Percentiles rank a stretch among this genome's conserved stretches.
phyloP scores from a whole-genome alignment of 1,139 yeast genomes.

The Hansenula sp. region DNA sequence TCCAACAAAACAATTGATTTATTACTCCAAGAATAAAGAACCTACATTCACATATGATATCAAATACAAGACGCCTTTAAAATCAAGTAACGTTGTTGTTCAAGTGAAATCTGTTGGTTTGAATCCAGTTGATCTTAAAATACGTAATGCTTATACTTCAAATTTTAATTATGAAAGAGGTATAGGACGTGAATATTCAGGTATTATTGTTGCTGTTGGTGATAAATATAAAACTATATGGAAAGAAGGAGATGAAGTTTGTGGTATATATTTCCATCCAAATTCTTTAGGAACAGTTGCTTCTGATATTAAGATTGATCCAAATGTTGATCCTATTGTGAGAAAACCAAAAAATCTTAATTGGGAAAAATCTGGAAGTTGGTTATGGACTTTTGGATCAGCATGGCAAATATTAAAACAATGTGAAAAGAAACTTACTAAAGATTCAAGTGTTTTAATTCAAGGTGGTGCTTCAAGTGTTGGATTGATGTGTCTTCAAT shows the following conservation, averaged over 20 bases:
- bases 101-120: constrained; percentile 55
- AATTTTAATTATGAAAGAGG: constrained; percentile 44
- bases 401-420: constrained; percentile 43
- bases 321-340: constrained; percentile 34
- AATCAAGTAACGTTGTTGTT: constrained; percentile 45
- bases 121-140: constrained; percentile 64
- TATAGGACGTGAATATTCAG: constrained; percentile 67
- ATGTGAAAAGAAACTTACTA: constrained; percentile 20
- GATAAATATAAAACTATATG: constrained; percentile 31
- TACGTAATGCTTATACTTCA: constrained; percentile 35
- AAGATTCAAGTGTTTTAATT: constrained; percentile 41
- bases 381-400: constrained; percentile 55
- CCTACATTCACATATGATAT: constrained; percentile 35
- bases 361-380: constrained; percentile 52
- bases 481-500: constrained; percentile 56
- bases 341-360: constrained; percentile 45
- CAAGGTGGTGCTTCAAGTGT: constrained; percentile 77
- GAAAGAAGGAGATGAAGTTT: constrained; percentile 59
- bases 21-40: constrained; percentile 30
- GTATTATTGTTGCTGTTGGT: constrained; percentile 60
- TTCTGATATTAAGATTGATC: constrained; percentile 43
- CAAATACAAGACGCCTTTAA: constrained; percentile 36
- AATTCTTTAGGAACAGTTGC: constrained; percentile 49
- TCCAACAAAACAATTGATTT: constrained; percentile 33
- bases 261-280: constrained; percentile 48